Evolutionary conservation across 176 grass and related monocot species (phyloP).

Genomic region (Triticum dicoccoides): DNA sequence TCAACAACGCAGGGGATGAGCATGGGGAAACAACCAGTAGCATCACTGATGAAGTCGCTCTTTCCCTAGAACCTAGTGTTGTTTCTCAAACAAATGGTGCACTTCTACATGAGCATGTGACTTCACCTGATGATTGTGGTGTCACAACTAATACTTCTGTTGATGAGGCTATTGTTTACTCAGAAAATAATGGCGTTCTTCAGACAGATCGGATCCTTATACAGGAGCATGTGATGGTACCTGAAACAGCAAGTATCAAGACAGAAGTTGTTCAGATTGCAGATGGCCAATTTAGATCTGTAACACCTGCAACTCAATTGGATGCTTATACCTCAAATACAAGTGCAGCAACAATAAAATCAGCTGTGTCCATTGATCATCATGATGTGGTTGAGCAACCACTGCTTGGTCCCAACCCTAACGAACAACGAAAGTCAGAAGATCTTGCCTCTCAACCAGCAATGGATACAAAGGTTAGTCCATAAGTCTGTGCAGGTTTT

Average conservation of each 20-base stretch:
- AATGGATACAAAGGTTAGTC: constrained; percentile 29
- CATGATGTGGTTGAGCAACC: constrained; percentile 30
- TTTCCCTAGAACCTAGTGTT: constrained; percentile 20
- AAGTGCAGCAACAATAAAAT: constrained; percentile 20
- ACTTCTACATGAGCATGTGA: constrained; percentile 30
- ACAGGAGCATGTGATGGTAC: constrained; percentile 25
- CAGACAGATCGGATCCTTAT: neutral
- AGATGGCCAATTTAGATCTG: constrained; percentile 9
- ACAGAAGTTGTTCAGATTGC: constrained; percentile 12
- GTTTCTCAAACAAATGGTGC: constrained; percentile 14
- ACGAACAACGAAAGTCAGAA: neutral
- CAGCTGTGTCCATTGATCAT: neutral
- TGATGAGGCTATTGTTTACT: constrained; percentile 18
- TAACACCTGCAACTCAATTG: neutral
- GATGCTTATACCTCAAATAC: constrained; percentile 14
- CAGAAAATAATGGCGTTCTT: constrained; percentile 13
- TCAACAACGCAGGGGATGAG: neutral
- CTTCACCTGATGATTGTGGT: neutral
- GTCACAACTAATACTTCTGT: constrained; percentile 2
- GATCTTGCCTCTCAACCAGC: constrained; percentile 19
- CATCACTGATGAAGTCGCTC: constrained; percentile 18
- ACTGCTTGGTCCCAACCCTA: constrained; percentile 6
- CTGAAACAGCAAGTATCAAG: neutral
- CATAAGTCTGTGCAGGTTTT: constrained; percentile 15
- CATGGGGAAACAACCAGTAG: neutral